Conservation (phyloP, 306 rosid genomes). For the Malus fusca region DNA sequence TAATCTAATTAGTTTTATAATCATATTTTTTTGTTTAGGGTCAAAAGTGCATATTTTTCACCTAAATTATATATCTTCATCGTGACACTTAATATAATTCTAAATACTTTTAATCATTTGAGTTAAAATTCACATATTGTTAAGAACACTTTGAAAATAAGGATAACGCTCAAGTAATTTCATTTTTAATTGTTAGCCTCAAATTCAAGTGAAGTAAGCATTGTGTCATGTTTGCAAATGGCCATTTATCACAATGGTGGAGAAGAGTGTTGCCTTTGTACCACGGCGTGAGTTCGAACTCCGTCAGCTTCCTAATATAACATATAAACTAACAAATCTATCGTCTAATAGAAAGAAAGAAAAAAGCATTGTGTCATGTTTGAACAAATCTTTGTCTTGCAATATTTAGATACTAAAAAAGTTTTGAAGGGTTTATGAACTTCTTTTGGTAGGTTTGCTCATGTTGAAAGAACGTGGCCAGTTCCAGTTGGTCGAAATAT, state of each 20-base stretch:
- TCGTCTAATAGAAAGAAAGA: no score
- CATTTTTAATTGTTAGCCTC: neutral
- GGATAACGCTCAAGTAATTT: neutral
- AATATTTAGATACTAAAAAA: neutral
- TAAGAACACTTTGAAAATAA: neutral
- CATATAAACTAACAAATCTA: no score
- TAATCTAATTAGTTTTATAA: no score
- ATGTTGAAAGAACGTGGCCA: conserved; percentile 2
- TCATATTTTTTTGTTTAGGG: no score
- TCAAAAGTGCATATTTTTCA: no score
- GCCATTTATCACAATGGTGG: no score
- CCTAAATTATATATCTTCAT: no score
- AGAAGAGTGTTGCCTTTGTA: accelerated
- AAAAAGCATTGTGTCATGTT: neutral
- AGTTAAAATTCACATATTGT: no score
- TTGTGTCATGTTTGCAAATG: neutral
- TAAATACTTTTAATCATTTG: no score
- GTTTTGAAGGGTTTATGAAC: neutral
- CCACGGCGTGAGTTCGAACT: no score
- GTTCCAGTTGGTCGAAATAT: neutral
- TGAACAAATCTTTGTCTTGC: neutral
- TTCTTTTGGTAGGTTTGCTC: neutral
- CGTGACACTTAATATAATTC: no score
- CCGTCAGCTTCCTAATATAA: no score
- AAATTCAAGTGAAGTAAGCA: neutral